Conservation (phyloP, 805 yeast species). For the Wickerhamomyces sydowiorum region DNA sequence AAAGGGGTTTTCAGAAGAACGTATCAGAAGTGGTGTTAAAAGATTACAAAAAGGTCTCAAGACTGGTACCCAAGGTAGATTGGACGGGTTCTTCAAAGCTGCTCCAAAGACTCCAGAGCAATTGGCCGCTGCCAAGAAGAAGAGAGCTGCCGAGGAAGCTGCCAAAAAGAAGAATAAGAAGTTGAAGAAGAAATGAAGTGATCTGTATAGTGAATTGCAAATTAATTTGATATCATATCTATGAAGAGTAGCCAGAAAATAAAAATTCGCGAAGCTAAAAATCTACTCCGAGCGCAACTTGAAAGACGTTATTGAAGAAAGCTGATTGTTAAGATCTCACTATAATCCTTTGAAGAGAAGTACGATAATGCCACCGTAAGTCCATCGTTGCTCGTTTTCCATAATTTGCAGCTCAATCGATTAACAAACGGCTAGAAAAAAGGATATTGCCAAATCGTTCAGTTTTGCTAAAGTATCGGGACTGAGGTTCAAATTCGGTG, state of each 20-base stretch:
- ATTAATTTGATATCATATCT: too few species aligned
- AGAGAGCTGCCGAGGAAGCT: conserved; percentile 22
- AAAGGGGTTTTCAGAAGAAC: conserved; percentile 89
- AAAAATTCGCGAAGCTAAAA: too few species aligned
- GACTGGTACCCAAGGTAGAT: conserved; percentile 82
- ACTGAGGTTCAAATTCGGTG: conserved; percentile 65
- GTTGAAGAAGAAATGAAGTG: conserved; percentile 12
- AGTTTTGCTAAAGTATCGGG: conserved; percentile 38
- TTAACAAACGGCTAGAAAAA: conserved; percentile 7
- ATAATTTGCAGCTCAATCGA: too few species aligned
- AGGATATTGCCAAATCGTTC: conserved; percentile 5
- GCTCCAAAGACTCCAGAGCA: conserved; percentile 45
- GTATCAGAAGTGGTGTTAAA: conserved; percentile 82
- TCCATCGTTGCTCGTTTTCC: not conserved
- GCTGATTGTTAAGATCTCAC: too few species aligned
- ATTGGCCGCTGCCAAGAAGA: conserved; percentile 25
- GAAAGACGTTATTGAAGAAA: not conserved
- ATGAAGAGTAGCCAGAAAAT: too few species aligned
- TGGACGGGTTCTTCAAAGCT: conserved; percentile 87
- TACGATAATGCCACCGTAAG: conserved; percentile 24
- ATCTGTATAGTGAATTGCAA: not conserved
- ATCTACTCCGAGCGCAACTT: not conserved
- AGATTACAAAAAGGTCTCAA: conserved; percentile 80
- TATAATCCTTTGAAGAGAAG: too few species aligned
- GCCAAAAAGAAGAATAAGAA: conserved; percentile 22